Percentiles rank a stretch among this genome's conserved stretches.
phyloP scores from a whole-genome alignment of 805 yeast species.

The Pichia phayaonensis region DNA sequence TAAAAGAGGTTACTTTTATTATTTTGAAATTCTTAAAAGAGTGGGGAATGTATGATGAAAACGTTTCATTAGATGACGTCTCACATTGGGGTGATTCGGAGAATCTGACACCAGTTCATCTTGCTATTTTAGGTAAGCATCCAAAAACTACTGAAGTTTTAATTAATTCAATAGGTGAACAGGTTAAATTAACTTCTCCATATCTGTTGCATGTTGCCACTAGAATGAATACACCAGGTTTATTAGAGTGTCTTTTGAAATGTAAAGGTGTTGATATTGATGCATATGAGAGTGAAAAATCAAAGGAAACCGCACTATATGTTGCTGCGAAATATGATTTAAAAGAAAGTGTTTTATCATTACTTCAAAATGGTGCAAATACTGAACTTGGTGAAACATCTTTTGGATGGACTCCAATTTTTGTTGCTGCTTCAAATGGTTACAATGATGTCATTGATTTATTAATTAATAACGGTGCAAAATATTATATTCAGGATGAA shows the following conservation, averaged over 20 bases:
- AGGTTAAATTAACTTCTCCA: constrained; percentile 39
- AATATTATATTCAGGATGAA: constrained; percentile 53
- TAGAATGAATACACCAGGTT: constrained; percentile 50
- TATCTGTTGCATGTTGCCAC: constrained; percentile 60
- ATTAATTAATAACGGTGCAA: constrained; percentile 48
- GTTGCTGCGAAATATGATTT: constrained; percentile 64
- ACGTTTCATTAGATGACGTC: constrained; percentile 47
- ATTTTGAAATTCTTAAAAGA: constrained; percentile 47
- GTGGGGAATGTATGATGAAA: constrained; percentile 52
- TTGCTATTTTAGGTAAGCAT: constrained; percentile 77
- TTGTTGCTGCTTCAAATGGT: constrained; percentile 87
- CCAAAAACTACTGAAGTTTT: constrained; percentile 64
- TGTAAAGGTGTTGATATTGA: constrained; percentile 58
- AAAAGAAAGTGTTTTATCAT: constrained; percentile 41
- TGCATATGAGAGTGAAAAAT: constrained; percentile 44
- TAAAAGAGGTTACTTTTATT: constrained; percentile 51
- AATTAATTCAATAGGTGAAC: constrained; percentile 36
- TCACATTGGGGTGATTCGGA: constrained; percentile 72
- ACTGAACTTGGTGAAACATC: constrained; percentile 68
- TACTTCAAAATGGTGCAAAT: constrained; percentile 56
- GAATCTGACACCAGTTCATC: constrained; percentile 69
- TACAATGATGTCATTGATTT: constrained; percentile 45
- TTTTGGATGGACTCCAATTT: constrained; percentile 93
- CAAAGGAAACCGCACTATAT: constrained; percentile 76
- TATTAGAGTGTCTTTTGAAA: constrained; percentile 45